Percentiles rank a stretch among this genome's conserved stretches.
These are phyloP conservation scores for Naganishia vishniacii DNA, from an alignment of 768 basidiomycete species.

Conservation along the genomic window DNA sequence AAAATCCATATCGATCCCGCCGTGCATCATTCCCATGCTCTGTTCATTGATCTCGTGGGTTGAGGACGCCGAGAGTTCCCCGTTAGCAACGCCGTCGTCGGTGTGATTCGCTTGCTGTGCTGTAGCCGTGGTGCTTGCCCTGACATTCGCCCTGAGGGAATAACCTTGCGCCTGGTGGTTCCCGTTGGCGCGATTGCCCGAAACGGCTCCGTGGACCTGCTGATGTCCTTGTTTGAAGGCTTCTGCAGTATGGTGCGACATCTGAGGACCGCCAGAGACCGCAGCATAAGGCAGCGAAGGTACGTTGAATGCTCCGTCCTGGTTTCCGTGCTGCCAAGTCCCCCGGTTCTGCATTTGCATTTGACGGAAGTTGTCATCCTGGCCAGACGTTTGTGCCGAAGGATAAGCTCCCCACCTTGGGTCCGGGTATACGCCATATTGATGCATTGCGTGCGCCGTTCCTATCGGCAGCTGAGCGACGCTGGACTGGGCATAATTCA, in stretches of 20 bases:
- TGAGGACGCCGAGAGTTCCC: conserved; percentile 12
- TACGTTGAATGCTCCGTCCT: conserved; percentile 3
- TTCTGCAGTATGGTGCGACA: not conserved
- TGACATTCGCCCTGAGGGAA: not conserved
- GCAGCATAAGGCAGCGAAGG: conserved; percentile 11
- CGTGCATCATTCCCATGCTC: conserved; percentile 29
- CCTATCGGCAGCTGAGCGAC: not conserved
- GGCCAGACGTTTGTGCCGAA: not conserved
- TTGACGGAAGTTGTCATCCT: not conserved
- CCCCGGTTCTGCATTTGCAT: conserved; percentile 2
- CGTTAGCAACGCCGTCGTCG: not conserved
- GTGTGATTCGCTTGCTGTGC: not conserved
- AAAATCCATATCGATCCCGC: conserved; percentile 29
- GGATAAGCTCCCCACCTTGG: conserved; percentile 3
- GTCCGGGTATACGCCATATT: conserved; percentile 1
- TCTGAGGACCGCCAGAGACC: not conserved
- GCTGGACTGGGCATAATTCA: conserved; percentile 14
- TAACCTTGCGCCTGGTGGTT: conserved; percentile 10
- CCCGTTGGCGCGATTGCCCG: not conserved
- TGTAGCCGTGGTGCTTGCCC: not conserved
- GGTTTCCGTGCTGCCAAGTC: conserved; percentile 1
- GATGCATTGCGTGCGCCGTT: conserved; percentile 5
- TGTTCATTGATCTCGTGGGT: conserved; percentile 22
- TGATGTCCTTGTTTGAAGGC: conserved; percentile 1
- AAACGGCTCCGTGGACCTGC: not conserved